Evolutionary conservation across 805 yeast species (phyloP).

Genomic region (Candida verbasci): DNA sequence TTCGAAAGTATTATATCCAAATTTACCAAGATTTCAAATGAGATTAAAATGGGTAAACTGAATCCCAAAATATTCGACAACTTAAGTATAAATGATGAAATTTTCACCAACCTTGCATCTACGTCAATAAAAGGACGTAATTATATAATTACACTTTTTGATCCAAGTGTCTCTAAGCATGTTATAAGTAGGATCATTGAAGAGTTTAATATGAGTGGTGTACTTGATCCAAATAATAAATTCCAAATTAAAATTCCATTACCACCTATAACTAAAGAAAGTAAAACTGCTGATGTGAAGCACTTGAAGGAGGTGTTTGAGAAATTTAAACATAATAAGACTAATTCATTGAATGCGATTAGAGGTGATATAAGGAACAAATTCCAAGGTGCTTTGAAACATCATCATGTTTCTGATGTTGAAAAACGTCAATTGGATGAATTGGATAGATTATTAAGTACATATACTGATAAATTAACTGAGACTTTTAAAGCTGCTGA

Average conservation of each 20-base stretch:
- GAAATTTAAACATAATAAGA: slow-evolving; percentile 48
- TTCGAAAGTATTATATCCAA: slow-evolving; percentile 47
- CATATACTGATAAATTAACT: slow-evolving; percentile 53
- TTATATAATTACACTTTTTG: slow-evolving; percentile 78
- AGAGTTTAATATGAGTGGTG: slow-evolving; percentile 74
- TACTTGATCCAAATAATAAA: slow-evolving; percentile 64
- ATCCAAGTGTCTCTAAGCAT: slow-evolving; percentile 67
- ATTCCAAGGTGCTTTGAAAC: slow-evolving; percentile 50
- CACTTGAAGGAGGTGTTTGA: slow-evolving; percentile 66
- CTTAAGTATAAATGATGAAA: slow-evolving; percentile 43
- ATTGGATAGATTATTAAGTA: slow-evolving; percentile 68
- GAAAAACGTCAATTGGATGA: slow-evolving; percentile 53
- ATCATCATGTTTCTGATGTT: slow-evolving; percentile 49
- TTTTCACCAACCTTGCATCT: slow-evolving; percentile 65
- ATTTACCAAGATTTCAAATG: slow-evolving; percentile 54
- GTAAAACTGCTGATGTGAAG: slow-evolving; percentile 52
- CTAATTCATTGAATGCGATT: slow-evolving; percentile 42
- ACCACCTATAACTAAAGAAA: slow-evolving; percentile 71
- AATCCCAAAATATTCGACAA: slow-evolving; percentile 64
- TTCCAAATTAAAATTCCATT: slow-evolving; percentile 70
- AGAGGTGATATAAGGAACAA: slow-evolving; percentile 53
- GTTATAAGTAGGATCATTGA: slow-evolving; percentile 69
- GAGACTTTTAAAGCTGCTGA: slow-evolving; percentile 56
- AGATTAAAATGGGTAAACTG: slow-evolving; percentile 64
- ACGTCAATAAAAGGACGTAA: slow-evolving; percentile 67